phyloP scores from a whole-genome alignment of 1,284 basidiomycete species.

The Grifola frondosa region DNA sequence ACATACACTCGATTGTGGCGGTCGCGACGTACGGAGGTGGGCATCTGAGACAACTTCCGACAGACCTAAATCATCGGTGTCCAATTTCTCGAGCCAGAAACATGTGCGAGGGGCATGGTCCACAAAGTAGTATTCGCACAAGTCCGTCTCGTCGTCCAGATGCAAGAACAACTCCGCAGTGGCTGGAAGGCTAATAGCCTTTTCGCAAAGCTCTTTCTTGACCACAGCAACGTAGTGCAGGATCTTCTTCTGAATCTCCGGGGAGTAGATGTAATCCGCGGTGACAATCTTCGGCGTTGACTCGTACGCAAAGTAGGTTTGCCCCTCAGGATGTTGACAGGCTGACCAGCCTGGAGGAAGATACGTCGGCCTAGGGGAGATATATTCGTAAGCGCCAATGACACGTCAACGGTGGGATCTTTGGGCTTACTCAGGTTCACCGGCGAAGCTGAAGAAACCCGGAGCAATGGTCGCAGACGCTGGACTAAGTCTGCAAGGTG shows the following conservation, averaged over 20 bases:
- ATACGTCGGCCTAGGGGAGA: slow-evolving; percentile 21
- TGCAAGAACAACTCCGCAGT: slow-evolving; percentile 28
- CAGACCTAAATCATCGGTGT: slow-evolving; percentile 20
- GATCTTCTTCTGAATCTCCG: slow-evolving; percentile 13
- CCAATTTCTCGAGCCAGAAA: slow-evolving; percentile 29
- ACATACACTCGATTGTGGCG: background rate
- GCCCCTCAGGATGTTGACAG: slow-evolving; percentile 29
- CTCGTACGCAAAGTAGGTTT: slow-evolving; percentile 23
- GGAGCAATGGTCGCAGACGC: slow-evolving; percentile 11
- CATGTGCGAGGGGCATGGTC: slow-evolving; percentile 25
- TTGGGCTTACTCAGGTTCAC: slow-evolving; percentile 17
- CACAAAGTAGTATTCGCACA: slow-evolving; percentile 29
- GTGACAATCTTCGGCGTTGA: slow-evolving; percentile 21
- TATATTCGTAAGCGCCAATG: background rate
- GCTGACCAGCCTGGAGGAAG: slow-evolving; percentile 23
- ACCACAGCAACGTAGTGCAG: slow-evolving; percentile 12
- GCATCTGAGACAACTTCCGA: slow-evolving; percentile 18
- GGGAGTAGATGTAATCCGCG: slow-evolving; percentile 21
- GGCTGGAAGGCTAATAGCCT: slow-evolving; percentile 13
- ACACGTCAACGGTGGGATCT: background rate
- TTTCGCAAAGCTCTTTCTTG: slow-evolving; percentile 8
- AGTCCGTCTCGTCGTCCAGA: slow-evolving; percentile 12
- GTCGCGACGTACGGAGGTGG: slow-evolving; percentile 25
- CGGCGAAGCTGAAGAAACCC: slow-evolving; percentile 15
- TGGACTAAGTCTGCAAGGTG: slow-evolving; percentile 10